phyloP scores from a whole-genome alignment of 495 filamentous ascomycete genomes.

The Cercophora sp. region DNA sequence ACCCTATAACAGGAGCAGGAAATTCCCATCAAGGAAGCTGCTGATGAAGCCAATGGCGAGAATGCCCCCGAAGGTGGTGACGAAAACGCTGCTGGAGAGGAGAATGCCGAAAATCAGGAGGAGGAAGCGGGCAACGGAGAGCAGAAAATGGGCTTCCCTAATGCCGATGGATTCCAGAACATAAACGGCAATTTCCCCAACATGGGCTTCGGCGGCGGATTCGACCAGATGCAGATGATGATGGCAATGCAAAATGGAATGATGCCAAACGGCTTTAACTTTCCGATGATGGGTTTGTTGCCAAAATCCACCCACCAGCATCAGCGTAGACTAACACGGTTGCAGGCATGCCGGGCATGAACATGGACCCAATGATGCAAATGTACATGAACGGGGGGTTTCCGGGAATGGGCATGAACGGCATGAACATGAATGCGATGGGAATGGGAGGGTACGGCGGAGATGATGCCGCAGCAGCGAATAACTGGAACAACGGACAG shows the following conservation, averaged over 20 bases:
- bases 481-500: slow-evolving; percentile 63
- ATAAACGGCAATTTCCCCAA: slow-evolving; percentile 54
- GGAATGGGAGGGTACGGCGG: slow-evolving; percentile 72
- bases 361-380: slow-evolving; percentile 89
- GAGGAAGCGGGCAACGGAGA: background rate
- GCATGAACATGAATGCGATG: slow-evolving; percentile 82
- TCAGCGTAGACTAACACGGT: slow-evolving; percentile 7
- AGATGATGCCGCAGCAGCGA: slow-evolving; percentile 39
- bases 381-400: slow-evolving; percentile 81
- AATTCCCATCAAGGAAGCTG: background rate
- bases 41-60: background rate
- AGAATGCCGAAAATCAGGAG: background rate
- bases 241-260: slow-evolving; percentile 73
- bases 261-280: slow-evolving; percentile 57
- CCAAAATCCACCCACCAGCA: background rate
- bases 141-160: slow-evolving; percentile 27
- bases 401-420: slow-evolving; percentile 85
- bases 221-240: slow-evolving; percentile 71
- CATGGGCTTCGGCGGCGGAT: slow-evolving; percentile 65
- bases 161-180: slow-evolving; percentile 44
- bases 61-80: background rate
- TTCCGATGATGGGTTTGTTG: slow-evolving; percentile 83
- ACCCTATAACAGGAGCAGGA: background rate
- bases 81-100: no score
- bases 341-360: slow-evolving; percentile 71